Evolutionary conservation across 257 asterid genomes (phyloP), one percentile per base, ranked within the genome.

Genomic region (Prunella vulgaris): DNA sequence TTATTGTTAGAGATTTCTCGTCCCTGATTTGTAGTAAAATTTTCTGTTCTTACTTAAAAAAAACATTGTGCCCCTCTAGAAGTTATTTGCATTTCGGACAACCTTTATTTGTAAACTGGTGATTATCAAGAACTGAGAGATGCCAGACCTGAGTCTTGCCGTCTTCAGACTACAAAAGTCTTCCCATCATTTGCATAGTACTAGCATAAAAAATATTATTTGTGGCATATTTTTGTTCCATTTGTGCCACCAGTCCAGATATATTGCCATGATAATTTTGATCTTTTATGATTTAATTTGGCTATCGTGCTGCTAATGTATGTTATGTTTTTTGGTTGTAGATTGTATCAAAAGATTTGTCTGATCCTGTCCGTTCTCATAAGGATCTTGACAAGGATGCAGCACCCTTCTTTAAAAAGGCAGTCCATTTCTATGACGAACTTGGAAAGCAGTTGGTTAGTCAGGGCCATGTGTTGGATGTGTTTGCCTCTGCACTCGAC

Each of bases 381-480:
- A 94, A 91, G 82, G 99, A 94, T 88, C 85, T 94, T 57, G 97
- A 91, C 81, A 91, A 94, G 86, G 97, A 94, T 74, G 96, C 97
- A 32, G 97, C 89, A 68, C 95, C 92, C 21, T 87, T 77, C 81
- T 94, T 86, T 71, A 91, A 84, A 74, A 94, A 94, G 77, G 85
- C 99, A 42, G 89, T 89, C 63, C 83, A 79, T 60, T 94, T 94
- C 87, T 94, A 86, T 9, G 92, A 89, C 72, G 97, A 94, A 66
- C 87, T 94, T 74, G 93, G 93, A 52, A 91, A 84, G 73, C 97
- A 94, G 75, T 83, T 94, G 54, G 96, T 89, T 62, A 84, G 78
- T 62, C 96, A 91, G 83, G 97, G 97, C 62, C 99, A 94, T 72
- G 93, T 86, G 53, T 75, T 94, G 92, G 99, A 94, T 78, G 79